Conservation (phyloP, 768 basidiomycete genomes). For the Tricholoma matsutake region DNA sequence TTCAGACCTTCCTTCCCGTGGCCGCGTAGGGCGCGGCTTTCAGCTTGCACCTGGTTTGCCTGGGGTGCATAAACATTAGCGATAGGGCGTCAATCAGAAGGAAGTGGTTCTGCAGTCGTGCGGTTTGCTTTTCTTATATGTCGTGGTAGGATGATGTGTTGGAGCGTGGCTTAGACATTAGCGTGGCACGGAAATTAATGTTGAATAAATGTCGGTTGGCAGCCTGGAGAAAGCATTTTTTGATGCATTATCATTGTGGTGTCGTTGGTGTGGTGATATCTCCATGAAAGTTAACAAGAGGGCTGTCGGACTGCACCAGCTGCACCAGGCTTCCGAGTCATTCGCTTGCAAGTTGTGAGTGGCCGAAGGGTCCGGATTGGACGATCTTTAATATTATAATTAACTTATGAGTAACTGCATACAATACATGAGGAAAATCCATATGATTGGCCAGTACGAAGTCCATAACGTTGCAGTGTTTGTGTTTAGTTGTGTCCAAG, state of each 20-base stretch:
- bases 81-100: not conserved
- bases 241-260: not conserved
- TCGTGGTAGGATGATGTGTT: not conserved
- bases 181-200: not conserved
- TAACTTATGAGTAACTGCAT: no score
- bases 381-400: no score
- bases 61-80: no score
- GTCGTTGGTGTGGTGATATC: not conserved
- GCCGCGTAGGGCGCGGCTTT: no score
- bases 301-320: no score
- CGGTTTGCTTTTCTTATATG: not conserved
- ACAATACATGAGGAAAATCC: no score
- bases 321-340: not conserved
- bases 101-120: not conserved
- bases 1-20: no score
- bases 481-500: not conserved
- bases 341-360: not conserved
- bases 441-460: not conserved
- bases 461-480: not conserved
- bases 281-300: not conserved
- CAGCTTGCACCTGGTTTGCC: not conserved
- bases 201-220: not conserved
- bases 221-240: not conserved
- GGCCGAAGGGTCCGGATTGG: no score
- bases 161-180: not conserved